Evolutionary conservation across 179 eudicot genomes (phyloP), one percentile per base, ranked within the genome.

Genomic region (Kewa caespitosa): DNA sequence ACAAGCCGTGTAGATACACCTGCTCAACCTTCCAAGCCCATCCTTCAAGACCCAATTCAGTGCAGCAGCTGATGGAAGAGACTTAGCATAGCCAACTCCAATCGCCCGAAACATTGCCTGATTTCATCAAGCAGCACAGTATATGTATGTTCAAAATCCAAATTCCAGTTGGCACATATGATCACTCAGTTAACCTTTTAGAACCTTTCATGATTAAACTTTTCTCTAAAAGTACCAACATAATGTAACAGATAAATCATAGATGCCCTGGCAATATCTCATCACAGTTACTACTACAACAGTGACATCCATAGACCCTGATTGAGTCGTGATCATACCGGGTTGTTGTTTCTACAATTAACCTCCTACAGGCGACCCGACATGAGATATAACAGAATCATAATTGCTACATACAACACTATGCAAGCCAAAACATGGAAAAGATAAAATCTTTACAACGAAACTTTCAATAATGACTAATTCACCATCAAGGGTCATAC

Each of bases 81-180:
- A 87, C 76, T 81, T 90, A n/a, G 91, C 85, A 82, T 87, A 88
- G 63, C 99, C 99, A 70, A 95, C 87, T 80, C 99, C 99, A 79
- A 92, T 94, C 22, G 97, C 99, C 73, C 97, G 87, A 85, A 95
- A 92, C 97, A 95, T 92, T 22, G 99, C 99, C 99, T 95, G 70
- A 42, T 30, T 52, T 39, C 78, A 75, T 48, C 65, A 80, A 79
- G 31, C 10, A 46, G 8, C 30, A 57, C 80, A 83, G 64, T 36
- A 33, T 25, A 71, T 38, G 38, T 23, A 72, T 41, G 30, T 38
- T 39, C 2, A 46, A 57, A 38, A 41, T 55, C 59, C 32, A 62
- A 70, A 70, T 1, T 10, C 57, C 12, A 33, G 50, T 23, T 25
- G 7, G 23, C 32, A 72, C 17, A n/a, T 48, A 11, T 23, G 17